Evolutionary conservation across 768 basidiomycete genomes (phyloP).

Genomic region (Butyriboletus loyo): DNA sequence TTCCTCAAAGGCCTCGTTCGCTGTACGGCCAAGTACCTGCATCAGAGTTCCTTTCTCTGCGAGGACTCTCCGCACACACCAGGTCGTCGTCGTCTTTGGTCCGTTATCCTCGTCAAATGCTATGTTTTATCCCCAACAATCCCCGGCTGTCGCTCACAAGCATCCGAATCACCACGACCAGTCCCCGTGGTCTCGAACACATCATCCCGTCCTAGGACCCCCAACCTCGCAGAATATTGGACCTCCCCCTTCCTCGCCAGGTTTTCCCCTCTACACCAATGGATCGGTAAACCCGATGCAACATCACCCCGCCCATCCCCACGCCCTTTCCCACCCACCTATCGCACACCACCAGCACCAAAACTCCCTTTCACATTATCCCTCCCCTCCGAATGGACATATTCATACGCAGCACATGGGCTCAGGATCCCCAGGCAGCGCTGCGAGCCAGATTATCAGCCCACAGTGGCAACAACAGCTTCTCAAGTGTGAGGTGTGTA

Average conservation of each 20-base stretch:
- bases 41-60: conserved; percentile 8
- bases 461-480: conserved; percentile 94
- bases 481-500: conserved; percentile 85
- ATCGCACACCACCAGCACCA: conserved; percentile 74
- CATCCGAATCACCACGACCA: conserved; percentile 74
- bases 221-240: conserved; percentile 44
- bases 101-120: conserved; percentile 36
- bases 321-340: conserved; percentile 46
- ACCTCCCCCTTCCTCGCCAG: conserved; percentile 69
- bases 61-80: conserved; percentile 5
- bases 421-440: conserved; percentile 56
- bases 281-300: conserved; percentile 61
- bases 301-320: conserved; percentile 56
- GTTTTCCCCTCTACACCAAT: conserved; percentile 74
- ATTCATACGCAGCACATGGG: conserved; percentile 56
- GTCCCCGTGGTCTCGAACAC: conserved; percentile 65
- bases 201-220: conserved; percentile 52
- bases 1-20: background rate
- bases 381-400: conserved; percentile 74
- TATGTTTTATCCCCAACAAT: conserved; percentile 86
- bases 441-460: conserved; percentile 61
- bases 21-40: conserved; percentile 3
- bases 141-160: conserved; percentile 77
- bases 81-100: conserved; percentile 3
- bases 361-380: conserved; percentile 73